Conservation (phyloP, 768 basidiomycete species). For the Chalciporus chontae region DNA sequence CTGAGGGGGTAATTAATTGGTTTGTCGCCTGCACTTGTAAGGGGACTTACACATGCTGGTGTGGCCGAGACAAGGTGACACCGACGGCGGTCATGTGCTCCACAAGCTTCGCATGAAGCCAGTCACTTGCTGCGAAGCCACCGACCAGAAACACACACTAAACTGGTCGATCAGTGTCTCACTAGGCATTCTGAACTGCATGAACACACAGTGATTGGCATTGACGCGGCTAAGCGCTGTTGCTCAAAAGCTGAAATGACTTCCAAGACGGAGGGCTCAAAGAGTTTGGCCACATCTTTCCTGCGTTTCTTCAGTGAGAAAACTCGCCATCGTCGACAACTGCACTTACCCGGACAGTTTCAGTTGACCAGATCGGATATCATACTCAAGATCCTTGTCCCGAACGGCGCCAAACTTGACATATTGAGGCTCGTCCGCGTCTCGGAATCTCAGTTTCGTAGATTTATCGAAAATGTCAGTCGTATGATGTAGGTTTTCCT, state of each 20-base stretch:
- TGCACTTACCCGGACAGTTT: conserved; percentile 24
- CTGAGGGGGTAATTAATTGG: conserved; percentile 13
- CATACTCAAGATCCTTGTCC: conserved; percentile 33
- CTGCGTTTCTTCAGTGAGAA: too few relatives aligned
- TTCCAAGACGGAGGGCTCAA: conserved; percentile 34
- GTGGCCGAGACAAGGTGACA: conserved; percentile 39
- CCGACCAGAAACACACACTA: conserved; percentile 41
- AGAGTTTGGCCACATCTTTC: conserved; percentile 35
- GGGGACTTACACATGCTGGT: conserved; percentile 34
- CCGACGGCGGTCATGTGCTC: conserved; percentile 29
- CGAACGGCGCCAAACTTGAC: conserved; percentile 35
- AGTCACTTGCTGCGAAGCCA: conserved; percentile 43
- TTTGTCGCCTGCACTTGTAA: too few relatives aligned
- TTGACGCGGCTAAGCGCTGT: conserved; percentile 19
- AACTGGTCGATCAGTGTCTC: too few relatives aligned
- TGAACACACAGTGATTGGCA: conserved; percentile 13
- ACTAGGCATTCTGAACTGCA: too few relatives aligned
- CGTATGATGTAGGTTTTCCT: conserved; percentile 30
- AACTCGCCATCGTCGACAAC: too few relatives aligned
- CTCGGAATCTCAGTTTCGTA: conserved; percentile 38
- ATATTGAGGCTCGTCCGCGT: conserved; percentile 33
- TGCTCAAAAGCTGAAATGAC: conserved; percentile 29
- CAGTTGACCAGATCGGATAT: conserved; percentile 36
- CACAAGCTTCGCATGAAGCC: conserved; percentile 38
- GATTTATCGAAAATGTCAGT: conserved; percentile 32